Conservation (phyloP, 805 yeast species). For the Wickerhamiella musiphila region DNA sequence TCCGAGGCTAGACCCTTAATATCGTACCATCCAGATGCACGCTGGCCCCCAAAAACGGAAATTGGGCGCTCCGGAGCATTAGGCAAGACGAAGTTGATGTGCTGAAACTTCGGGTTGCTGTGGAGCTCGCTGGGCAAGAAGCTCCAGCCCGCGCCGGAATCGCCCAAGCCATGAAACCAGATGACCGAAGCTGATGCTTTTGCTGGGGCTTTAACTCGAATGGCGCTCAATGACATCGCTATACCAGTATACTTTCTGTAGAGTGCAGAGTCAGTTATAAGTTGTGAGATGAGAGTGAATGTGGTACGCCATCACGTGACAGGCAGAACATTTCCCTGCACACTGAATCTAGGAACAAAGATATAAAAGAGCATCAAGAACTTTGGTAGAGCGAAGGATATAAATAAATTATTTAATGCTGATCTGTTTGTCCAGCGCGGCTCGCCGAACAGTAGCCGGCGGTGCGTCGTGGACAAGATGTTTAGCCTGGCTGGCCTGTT, state of each 20-base stretch:
- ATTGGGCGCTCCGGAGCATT: slow-evolving; percentile 67
- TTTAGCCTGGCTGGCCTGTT: slow-evolving; percentile 19
- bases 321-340: too few species aligned
- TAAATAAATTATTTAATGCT: not conserved
- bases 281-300: too few species aligned
- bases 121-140: slow-evolving; percentile 51
- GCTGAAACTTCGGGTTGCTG: slow-evolving; percentile 28
- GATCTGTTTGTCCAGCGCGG: not conserved
- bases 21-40: slow-evolving; percentile 82
- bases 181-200: slow-evolving; percentile 50
- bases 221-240: slow-evolving; percentile 14
- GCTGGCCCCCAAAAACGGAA: slow-evolving; percentile 43
- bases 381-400: too few species aligned
- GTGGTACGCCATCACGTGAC: too few species aligned
- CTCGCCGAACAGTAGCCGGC: not conserved
- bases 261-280: too few species aligned
- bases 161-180: slow-evolving; percentile 83
- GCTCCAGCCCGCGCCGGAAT: slow-evolving; percentile 77
- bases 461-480: too few species aligned
- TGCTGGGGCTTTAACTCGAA: slow-evolving; percentile 25
- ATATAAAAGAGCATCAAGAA: too few species aligned
- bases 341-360: too few species aligned
- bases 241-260: too few species aligned
- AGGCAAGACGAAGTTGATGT: slow-evolving; percentile 69
- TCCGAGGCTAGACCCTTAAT: slow-evolving; percentile 25